phyloP scores from a whole-genome alignment of 2,329 filamentous ascomycete species.

The Trichoderma koningii region DNA sequence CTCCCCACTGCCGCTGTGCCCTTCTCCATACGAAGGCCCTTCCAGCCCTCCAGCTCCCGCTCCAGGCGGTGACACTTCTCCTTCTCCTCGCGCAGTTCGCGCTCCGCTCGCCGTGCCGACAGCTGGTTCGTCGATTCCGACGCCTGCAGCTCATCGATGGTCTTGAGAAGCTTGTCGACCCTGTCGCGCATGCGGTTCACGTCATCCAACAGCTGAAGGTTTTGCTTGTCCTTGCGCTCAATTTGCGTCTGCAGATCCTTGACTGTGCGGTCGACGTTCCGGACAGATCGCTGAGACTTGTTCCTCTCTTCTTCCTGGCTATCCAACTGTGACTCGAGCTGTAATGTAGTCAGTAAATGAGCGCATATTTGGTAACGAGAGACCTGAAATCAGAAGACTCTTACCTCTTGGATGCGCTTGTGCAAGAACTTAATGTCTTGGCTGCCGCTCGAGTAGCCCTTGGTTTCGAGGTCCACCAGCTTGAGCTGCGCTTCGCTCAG shows the following conservation, averaged over 20 bases:
- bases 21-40: conserved; percentile 71
- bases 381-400: not conserved
- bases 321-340: conserved; percentile 89
- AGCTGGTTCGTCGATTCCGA: conserved; percentile 82
- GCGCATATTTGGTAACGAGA: conserved; percentile 31
- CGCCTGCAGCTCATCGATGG: conserved; percentile 91
- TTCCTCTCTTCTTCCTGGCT: conserved; percentile 76
- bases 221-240: conserved; percentile 88
- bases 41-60: conserved; percentile 83
- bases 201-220: conserved; percentile 78
- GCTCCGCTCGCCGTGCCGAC: conserved; percentile 79
- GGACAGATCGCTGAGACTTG: conserved; percentile 81
- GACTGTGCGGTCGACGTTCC: conserved; percentile 90
- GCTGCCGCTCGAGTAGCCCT: conserved; percentile 91
- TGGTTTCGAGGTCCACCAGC: conserved; percentile 92
- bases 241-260: conserved; percentile 92
- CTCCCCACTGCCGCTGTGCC: conserved; percentile 52
- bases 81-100: conserved; percentile 84
- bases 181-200: conserved; percentile 85
- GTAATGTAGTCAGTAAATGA: conserved; percentile 33
- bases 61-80: conserved; percentile 83
- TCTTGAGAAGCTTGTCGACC: conserved; percentile 81
- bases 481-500: conserved; percentile 88
- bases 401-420: conserved; percentile 90
- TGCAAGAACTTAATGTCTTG: conserved; percentile 95